Conservation (phyloP, 2,329 filamentous ascomycete genomes). For the Pyrenophora graminea region DNA sequence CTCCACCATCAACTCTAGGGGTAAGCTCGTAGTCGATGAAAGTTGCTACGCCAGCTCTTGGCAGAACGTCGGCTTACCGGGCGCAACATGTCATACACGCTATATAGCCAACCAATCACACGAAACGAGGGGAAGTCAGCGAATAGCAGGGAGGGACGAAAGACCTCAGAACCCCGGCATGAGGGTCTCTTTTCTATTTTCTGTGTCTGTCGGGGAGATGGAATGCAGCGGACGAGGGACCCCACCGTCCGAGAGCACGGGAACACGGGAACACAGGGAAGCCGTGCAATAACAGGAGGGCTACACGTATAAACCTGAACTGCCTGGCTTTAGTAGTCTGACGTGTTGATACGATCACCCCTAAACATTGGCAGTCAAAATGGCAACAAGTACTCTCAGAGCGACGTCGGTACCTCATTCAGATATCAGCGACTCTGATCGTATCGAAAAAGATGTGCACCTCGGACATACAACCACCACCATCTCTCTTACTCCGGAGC, state of each 20-base stretch:
- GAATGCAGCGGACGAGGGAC: too few species aligned
- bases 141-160: background rate
- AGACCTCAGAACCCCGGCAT: background rate
- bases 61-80: background rate
- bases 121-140: background rate
- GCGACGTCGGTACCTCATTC: background rate
- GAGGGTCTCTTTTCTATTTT: background rate
- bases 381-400: conserved; percentile 5
- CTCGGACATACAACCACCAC: conserved; percentile 32
- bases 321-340: too few species aligned
- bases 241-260: too few species aligned
- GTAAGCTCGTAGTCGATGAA: background rate
- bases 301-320: background rate
- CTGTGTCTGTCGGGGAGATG: too few species aligned
- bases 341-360: background rate
- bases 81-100: background rate
- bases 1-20: background rate
- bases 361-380: background rate
- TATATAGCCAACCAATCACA: background rate
- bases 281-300: too few species aligned
- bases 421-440: conserved; percentile 17
- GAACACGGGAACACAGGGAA: too few species aligned
- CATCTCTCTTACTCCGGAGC: conserved; percentile 33
- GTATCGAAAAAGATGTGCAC: conserved; percentile 24
- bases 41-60: background rate